A percentile compares a stretch with the other conserved stretches of the same genome.
These are phyloP conservation scores for Shiraia sp. DNA, from an alignment of 2,329 filamentous ascomycete genomes.

Conservation along the genomic window DNA sequence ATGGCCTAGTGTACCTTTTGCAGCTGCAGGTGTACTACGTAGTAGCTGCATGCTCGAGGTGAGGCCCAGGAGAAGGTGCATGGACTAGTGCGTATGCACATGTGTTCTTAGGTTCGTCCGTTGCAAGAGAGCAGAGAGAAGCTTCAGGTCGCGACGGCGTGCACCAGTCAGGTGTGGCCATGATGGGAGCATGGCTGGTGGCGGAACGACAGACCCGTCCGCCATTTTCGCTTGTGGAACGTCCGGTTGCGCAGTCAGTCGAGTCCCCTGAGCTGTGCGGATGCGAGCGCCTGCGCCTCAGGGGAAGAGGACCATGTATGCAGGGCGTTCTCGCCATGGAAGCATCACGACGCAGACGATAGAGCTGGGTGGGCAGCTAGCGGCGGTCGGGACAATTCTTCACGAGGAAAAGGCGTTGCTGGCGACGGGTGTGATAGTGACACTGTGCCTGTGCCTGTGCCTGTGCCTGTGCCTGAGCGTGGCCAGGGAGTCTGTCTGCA, in stretches of 20 bases:
- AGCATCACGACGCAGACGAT: too few species aligned
- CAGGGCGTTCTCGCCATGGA: too few species aligned
- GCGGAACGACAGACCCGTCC: constrained; percentile 14
- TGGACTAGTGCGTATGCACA: constrained; percentile 8
- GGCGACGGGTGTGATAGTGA: too few species aligned
- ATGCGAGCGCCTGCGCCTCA: too few species aligned
- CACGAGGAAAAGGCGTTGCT: too few species aligned
- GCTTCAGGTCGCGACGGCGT: constrained; percentile 10
- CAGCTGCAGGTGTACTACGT: constrained; percentile 22
- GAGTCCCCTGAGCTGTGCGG: too few species aligned
- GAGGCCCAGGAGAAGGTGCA: constrained; percentile 17
- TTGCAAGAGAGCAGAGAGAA: constrained; percentile 5
- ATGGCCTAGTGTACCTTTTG: constrained; percentile 14
- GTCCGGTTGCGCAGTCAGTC: constrained; percentile 3
- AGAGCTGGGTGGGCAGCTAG: too few species aligned
- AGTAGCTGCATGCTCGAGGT: constrained; percentile 13
- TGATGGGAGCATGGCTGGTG: constrained; percentile 7
- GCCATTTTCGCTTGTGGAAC: constrained; percentile 11
- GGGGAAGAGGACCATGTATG: too few species aligned
- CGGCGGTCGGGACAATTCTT: too few species aligned
- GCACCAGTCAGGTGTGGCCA: constrained; percentile 7
- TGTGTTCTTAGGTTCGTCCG: constrained; percentile 4
- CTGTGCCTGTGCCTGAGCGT: too few species aligned
- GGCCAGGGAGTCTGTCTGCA: too few species aligned
- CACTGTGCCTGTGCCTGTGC: too few species aligned